These are phyloP conservation scores for Colletotrichum chrysophilum DNA, from an alignment of 2,329 filamentous ascomycete species.

Conservation along the genomic window DNA sequence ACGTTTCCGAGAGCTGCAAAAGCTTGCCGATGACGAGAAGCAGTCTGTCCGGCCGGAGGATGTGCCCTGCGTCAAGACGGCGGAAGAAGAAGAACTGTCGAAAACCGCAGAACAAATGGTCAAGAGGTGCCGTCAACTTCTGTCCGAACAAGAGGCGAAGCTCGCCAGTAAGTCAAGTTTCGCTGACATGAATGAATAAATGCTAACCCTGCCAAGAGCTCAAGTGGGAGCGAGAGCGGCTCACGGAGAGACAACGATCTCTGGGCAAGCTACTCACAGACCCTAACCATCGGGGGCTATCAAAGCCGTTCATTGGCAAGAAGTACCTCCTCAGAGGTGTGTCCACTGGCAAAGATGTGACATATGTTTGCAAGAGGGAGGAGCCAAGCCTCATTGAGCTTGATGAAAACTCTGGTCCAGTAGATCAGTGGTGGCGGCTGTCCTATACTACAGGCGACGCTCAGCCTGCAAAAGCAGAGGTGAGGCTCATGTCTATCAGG, in stretches of 20 bases:
- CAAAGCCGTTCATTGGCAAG: constrained; percentile 44
- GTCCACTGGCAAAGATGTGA: constrained; percentile 48
- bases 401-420: constrained; percentile 32
- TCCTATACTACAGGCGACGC: constrained; percentile 43
- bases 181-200: background rate
- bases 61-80: constrained; percentile 40
- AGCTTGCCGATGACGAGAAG: constrained; percentile 41
- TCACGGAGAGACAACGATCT: constrained; percentile 40
- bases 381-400: constrained; percentile 48
- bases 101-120: constrained; percentile 38
- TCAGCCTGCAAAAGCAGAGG: constrained; percentile 54
- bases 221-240: constrained; percentile 32
- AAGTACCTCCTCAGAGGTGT: constrained; percentile 58
- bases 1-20: constrained; percentile 40
- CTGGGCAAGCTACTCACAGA: constrained; percentile 43
- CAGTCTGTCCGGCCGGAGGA: constrained; percentile 42
- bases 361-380: constrained; percentile 54
- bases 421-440: constrained; percentile 64
- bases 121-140: constrained; percentile 33
- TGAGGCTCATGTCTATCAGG: constrained; percentile 31
- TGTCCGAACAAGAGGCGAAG: constrained; percentile 37
- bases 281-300: constrained; percentile 39
- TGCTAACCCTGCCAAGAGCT: constrained; percentile 33
- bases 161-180: constrained; percentile 37
- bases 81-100: constrained; percentile 34